Base-by-base conservation (phyloP, 1,284 basidiomycete species). In the Rhodotorula sp. region DNA sequence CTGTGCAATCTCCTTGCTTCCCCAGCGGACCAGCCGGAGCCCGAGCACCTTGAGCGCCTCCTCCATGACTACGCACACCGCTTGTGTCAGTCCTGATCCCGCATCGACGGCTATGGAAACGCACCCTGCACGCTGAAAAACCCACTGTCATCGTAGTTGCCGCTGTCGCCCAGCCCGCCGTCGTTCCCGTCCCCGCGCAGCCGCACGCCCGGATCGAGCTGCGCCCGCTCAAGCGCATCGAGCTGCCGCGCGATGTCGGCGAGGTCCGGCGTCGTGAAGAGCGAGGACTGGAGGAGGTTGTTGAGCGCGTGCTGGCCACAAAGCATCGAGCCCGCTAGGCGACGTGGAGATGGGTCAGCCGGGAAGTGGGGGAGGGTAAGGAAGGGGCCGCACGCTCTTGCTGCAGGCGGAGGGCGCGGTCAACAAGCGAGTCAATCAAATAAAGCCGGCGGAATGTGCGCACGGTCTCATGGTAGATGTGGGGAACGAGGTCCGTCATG, bases 221-320 rank as follows among this genome's bases (percentile, higher is more conserved):
- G 74, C 44, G 74, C 63, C 34, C 53, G 64, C 50, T 81, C 84
- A 22, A 80, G 80, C 13, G 80, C 78, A 80, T 92, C 90, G 32
- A 91, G 83, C 78, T 85, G 84, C 59, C 84, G 84, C 1, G 91
- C 94, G 75, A 96, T 88, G 70, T 88, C 86, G 6, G 92, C 92
- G 2, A 97, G 87, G 84, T 95, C 92, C 37, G 91, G 87, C 3
- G 92, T 88, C 27, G 89, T 88, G 80, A 94, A 95, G 13, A 81
- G 79, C 27, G 77, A 73, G 62, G 81, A 78, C 76, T 85, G 84
- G 9, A 84, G 80, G 21, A 85, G 79, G 74, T 84, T 84, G 79
- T 85, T 85, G 78, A 84, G 72, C 64, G 82, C 82, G 73, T 84
- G 83, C 72, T 84, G 83, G 55, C 82, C 82, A 71, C 83, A 83